Evolutionary conservation across 2,329 filamentous ascomycete genomes (phyloP).

Genomic region (Dothideomycetes sp.): DNA sequence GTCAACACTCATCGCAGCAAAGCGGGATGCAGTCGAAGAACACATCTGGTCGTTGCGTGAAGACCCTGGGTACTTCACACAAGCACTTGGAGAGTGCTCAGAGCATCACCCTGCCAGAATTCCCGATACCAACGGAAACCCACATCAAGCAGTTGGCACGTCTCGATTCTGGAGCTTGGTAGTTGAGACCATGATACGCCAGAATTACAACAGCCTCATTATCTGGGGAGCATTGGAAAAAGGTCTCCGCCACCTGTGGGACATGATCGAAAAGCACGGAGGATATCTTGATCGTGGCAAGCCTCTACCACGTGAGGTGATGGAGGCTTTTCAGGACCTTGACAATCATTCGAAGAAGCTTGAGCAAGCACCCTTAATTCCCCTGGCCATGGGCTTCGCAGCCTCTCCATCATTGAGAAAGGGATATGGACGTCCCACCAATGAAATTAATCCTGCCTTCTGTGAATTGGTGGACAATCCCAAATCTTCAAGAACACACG

Average conservation of each 20-base stretch:
- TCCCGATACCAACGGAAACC: slow-evolving; percentile 30
- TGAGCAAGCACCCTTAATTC: slow-evolving; percentile 23
- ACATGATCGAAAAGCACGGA: neutral
- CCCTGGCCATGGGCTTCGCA: slow-evolving; percentile 21
- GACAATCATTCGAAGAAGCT: slow-evolving; percentile 1
- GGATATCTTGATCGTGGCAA: neutral
- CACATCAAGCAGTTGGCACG: slow-evolving; percentile 20
- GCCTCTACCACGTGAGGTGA: neutral
- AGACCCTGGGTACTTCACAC: slow-evolving; percentile 49
- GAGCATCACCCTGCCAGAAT: slow-evolving; percentile 42
- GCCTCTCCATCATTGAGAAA: slow-evolving; percentile 36
- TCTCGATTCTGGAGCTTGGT: slow-evolving; percentile 15
- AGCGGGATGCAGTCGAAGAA: slow-evolving; percentile 38
- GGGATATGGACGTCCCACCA: neutral
- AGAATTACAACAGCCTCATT: slow-evolving; percentile 17
- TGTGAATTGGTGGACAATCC: neutral
- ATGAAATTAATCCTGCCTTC: slow-evolving; percentile 1
- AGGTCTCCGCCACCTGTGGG: neutral
- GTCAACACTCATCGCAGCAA: slow-evolving; percentile 36
- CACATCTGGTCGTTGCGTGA: slow-evolving; percentile 49
- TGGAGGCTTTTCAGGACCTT: slow-evolving; percentile 1
- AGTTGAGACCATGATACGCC: slow-evolving; percentile 15
- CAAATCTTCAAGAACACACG: slow-evolving; percentile 5
- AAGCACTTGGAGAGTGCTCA: slow-evolving; percentile 33
- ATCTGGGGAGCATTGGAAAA: slow-evolving; percentile 17